Base-by-base conservation (phyloP, 257 asterid genomes). In the Fraxinus anomala region DNA sequence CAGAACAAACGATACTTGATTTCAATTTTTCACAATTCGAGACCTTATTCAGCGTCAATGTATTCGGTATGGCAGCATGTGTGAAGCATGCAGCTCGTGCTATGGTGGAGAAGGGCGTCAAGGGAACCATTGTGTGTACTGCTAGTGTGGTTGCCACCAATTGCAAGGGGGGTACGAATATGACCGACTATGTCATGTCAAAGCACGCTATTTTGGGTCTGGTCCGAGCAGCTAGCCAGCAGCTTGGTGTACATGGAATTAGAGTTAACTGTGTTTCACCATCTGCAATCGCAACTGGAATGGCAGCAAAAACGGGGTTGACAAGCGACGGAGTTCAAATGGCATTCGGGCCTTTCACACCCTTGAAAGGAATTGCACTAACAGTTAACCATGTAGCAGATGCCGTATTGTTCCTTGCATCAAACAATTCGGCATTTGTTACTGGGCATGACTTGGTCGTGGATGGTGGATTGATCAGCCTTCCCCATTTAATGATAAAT, bases 121-220 rank as follows among this genome's bases (percentile, higher is more conserved):
- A 59, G 51, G 87, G 84, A 3, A 69, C 72, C 40, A 83, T 83
- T 4, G 73, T 74, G 2, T 83, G 84, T 59, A 80, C 78, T 1
- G 71, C 77, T 0, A 80, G 87, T 11, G 63, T 70, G 72, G 65
- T 65, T 0, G 81, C 82, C 31, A 23, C 56, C 30, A 56, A 56
- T 21, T 56, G 66, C n/a, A 17, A 24, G 3, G 85, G 63, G 0
- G 80, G 75, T 1, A 56, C 34, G 9, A 4, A 1, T 0, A 6
- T 56, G 47, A 77, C 72, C 0, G 84, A 73, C 7, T 80, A 83
- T 44, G 6, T 11, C 24, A 73, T 77, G 84, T 54, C 84, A 1
- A 83, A 83, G 51, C 87, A 83, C 33, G 87, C 87, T 1, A 80
- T 83, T 1, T 6, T 83, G 42, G 87, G 87, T 30, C 77, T 83